These are phyloP conservation scores for Panaeolus cyanescens DNA, from an alignment of 768 basidiomycete genomes.

Conservation along the genomic window DNA sequence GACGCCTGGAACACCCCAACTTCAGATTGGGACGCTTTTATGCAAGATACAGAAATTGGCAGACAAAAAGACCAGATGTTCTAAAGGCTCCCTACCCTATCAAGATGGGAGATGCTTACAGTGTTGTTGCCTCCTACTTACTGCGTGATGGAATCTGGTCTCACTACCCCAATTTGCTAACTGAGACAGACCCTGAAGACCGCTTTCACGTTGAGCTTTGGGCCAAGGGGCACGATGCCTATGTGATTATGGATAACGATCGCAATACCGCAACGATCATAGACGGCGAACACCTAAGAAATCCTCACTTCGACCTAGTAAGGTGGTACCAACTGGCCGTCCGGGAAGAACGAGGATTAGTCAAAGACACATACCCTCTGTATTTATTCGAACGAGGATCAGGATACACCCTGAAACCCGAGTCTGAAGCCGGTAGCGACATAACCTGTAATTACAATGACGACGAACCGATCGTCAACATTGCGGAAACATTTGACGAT, in stretches of 20 bases:
- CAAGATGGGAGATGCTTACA: no score
- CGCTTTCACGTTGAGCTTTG: not conserved
- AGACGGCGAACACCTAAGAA: not conserved
- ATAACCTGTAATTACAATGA: not conserved
- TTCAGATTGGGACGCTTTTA: no score
- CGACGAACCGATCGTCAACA: not conserved
- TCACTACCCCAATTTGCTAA: not conserved
- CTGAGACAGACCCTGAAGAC: not conserved
- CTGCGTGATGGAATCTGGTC: not conserved
- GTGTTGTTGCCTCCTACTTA: not conserved
- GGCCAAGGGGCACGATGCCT: not conserved
- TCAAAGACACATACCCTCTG: not conserved
- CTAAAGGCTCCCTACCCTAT: no score
- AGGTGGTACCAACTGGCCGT: slow-evolving; percentile 2
- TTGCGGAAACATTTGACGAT: no score
- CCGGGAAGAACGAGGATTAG: not conserved
- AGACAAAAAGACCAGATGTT: no score
- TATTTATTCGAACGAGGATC: not conserved
- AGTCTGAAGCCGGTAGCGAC: not conserved
- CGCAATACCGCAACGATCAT: not conserved
- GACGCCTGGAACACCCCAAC: no score
- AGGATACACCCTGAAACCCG: not conserved
- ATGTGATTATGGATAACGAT: not conserved
- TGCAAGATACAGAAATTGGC: no score
- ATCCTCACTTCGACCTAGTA: not conserved